Base-by-base conservation (phyloP, 2,329 filamentous ascomycete species). In the Aspergillus transmontanensis region DNA sequence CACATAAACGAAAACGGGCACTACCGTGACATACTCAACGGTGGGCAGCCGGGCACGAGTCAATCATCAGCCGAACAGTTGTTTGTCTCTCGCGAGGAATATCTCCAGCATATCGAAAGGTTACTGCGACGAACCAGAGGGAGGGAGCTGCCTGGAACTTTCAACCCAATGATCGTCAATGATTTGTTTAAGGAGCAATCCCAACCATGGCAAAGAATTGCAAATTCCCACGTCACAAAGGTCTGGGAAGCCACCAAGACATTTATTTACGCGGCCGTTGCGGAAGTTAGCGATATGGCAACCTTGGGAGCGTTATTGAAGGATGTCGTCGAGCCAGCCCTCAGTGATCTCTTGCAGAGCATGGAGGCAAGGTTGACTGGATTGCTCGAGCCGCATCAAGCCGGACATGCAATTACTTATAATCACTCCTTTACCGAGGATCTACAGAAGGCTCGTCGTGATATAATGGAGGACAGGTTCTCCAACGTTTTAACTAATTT, bases 111-210 rank as follows among this genome's bases (percentile, higher is more conserved):
- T 65, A 78, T 83, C 3, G 59, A 76, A 46, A 63, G 72, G 0
- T 73, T 80, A 3, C 73, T 86, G 57, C 66, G 72, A 28, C 76
- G 76, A 43, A 81, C 74, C 6, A 79, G 86, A 30, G 84, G 83
- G 0, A 75, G 82, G 6, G 89, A 91, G 69, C 74, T 91, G 0
- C 85, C 86, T 0, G 86, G 88, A 0, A 86, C 80, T 0, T 89
- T 87, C 72, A 88, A 88, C 63, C 84, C 87, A 0, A 71, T 86
- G 59, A 76, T 90, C 11, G 81, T 90, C 0, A 77, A 78, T 0
- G 84, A 89, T 26, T 72, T 91, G 0, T 91, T 91, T 69, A 76
- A 76, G 23, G 82, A 88, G 53, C 87, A 90, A 62, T 87, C 83
- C 0, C 60, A 67, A 7, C 83, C 82, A 0, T 91, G 87, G 89